Evolutionary conservation across 352 stramenopile genomes (phyloP).

Genomic region (Lagenidium giganteum): DNA sequence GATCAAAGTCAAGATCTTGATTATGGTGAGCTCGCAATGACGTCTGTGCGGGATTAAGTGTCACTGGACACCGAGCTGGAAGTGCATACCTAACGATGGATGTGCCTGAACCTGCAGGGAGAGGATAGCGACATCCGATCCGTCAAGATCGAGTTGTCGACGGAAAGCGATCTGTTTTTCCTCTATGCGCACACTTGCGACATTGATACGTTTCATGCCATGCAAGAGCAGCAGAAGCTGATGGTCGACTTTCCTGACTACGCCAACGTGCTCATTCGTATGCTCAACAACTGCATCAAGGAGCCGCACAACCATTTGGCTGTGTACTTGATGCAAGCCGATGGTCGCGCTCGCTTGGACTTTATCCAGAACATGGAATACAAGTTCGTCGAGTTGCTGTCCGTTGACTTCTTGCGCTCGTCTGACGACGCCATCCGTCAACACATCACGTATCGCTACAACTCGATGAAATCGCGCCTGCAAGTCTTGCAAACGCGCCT

Average conservation of each 20-base stretch:
- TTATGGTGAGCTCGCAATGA: conserved; percentile 44
- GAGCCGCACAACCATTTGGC: conserved; percentile 92
- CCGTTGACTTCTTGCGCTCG: conserved; percentile 86
- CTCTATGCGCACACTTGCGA: conserved; percentile 90
- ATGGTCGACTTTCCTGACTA: conserved; percentile 96
- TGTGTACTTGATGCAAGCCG: conserved; percentile 91
- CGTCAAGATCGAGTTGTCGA: conserved; percentile 89
- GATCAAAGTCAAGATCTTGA: conserved; percentile 93
- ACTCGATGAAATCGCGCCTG: conserved; percentile 90
- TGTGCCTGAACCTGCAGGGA: conserved; percentile 31
- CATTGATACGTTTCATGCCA: conserved; percentile 77
- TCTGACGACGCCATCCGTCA: conserved; percentile 88
- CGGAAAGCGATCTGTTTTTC: conserved; percentile 93
- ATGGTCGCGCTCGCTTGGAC: conserved; percentile 87
- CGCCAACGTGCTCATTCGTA: conserved; percentile 90
- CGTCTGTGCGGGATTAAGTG: neutral
- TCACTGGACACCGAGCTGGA: neutral
- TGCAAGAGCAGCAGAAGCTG: conserved; percentile 94
- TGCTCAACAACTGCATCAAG: conserved; percentile 96
- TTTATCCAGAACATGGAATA: conserved; percentile 98
- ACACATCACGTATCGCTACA: conserved; percentile 93
- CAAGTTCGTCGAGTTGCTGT: conserved; percentile 95
- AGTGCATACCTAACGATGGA: neutral
- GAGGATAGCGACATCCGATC: conserved; percentile 80
- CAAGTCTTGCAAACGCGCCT: conserved; percentile 89